These are phyloP conservation scores for Neurospora pannonica DNA, from an alignment of 495 filamentous ascomycete species.

Conservation along the genomic window DNA sequence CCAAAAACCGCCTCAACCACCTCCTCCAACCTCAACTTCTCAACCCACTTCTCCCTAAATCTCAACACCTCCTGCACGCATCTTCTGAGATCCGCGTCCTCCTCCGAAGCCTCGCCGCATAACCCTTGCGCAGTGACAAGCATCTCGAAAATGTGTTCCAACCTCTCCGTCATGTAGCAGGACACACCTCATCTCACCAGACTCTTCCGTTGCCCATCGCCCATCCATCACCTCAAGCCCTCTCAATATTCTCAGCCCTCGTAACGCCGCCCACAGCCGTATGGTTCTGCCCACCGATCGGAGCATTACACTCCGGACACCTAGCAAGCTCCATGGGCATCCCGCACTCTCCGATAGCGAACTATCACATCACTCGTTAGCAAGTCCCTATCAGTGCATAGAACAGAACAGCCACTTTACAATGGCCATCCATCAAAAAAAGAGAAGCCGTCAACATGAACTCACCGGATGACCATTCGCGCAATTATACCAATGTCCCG, in stretches of 20 bases:
- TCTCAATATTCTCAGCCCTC: no score
- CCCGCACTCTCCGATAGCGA: slow-evolving; percentile 57
- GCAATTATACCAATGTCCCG: slow-evolving; percentile 29
- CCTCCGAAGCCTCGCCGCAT: neutral
- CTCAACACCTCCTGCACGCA: neutral
- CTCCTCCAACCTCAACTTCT: neutral
- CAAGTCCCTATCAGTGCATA: no score
- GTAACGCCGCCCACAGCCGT: slow-evolving; percentile 24
- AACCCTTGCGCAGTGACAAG: neutral
- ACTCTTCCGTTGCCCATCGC: no score
- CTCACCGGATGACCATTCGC: slow-evolving; percentile 25
- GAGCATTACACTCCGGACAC: slow-evolving; percentile 57
- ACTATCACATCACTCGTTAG: no score
- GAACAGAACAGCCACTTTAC: no score
- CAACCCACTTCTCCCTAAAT: neutral
- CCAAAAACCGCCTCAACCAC: neutral
- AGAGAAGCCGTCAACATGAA: neutral
- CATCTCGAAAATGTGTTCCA: neutral
- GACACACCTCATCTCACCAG: no score
- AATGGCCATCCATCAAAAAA: no score
- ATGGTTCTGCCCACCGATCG: slow-evolving; percentile 54
- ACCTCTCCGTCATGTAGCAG: no score
- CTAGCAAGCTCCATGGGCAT: slow-evolving; percentile 51
- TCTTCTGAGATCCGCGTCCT: neutral
- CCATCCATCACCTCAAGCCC: no score